Evolutionary conservation across 768 basidiomycete species (phyloP).

Genomic region (Serendipita sp.): DNA sequence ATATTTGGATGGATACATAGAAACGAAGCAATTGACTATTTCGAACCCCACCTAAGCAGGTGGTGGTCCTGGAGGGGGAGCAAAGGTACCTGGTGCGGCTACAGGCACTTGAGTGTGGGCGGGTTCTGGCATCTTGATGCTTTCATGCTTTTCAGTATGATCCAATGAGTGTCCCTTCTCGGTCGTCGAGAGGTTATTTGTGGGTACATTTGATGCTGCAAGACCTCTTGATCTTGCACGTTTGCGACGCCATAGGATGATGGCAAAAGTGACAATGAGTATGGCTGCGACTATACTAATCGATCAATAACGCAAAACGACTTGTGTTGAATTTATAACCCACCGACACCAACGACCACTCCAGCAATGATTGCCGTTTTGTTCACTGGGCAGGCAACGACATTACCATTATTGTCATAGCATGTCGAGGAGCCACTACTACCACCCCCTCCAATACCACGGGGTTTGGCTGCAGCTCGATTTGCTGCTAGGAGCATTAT

Average conservation of each 20-base stretch:
- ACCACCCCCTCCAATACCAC: background rate
- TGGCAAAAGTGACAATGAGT: background rate
- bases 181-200: background rate
- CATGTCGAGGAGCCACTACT: background rate
- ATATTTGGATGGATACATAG: too few relatives aligned
- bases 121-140: background rate
- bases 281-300: background rate
- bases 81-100: background rate
- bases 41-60: background rate
- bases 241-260: background rate
- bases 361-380: background rate
- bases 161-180: background rate
- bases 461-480: background rate
- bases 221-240: background rate
- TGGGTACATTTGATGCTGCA: too few relatives aligned
- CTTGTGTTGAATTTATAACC: background rate
- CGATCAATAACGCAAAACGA: background rate
- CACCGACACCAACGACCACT: background rate
- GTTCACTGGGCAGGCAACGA: background rate
- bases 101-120: background rate
- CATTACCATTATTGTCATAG: background rate
- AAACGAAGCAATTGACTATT: too few relatives aligned
- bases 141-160: background rate
- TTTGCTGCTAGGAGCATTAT: background rate
- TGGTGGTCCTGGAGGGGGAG: background rate